Base-by-base conservation (phyloP, 768 basidiomycete species). In the Russula abietina region DNA sequence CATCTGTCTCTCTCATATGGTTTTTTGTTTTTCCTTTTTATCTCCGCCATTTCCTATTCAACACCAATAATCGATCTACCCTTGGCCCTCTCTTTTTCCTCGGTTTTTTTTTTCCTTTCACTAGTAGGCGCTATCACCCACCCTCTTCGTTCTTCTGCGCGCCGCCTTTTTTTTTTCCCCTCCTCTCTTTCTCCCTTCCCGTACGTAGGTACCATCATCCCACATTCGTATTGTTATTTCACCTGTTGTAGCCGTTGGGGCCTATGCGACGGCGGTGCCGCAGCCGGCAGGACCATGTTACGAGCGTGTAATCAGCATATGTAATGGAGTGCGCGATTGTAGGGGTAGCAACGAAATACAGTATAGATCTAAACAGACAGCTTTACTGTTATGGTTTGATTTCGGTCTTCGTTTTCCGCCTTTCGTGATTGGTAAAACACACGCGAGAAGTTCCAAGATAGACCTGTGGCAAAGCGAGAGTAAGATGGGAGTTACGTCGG, bases 211-310 rank as follows among this genome's bases (percentile, higher is more conserved):
- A 64, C 59, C 26, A 59, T 50, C 58, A 55, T 54, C 58, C 62
- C 38, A 64, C 62, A 60, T 60, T 50, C 62, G 54, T 64, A 64
- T 60, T 59, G 53, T 64, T 59, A 64, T 64, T 46, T 41, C 62
- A 64, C 57, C 54, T 55, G 58, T 64, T 64, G 62, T 64, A 64
- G 45, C 58, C 39, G 46, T 51, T 59, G 57, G 62, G 45, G 22
- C 45, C 45, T 46, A 16, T 59, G 62, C 46, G n/a, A 38, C 52
- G 28, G 50, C 28, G 28, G 58, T 41, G 52, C 46, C 46, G 57
- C 58, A 52, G 46, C 53, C 57, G 43, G 36, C 38, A 59, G 51
- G 52, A 41, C 54, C 59, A 43, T 45, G 63, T 45, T 50, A 60
- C 59, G 36, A 64, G 41, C 63, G 54, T 64, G 63, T 64, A 64